A percentile compares a stretch with the other conserved stretches of the same genome.
Evolutionary conservation across 495 filamentous ascomycete genomes (phyloP).

Genomic region (Tuber brumale): DNA sequence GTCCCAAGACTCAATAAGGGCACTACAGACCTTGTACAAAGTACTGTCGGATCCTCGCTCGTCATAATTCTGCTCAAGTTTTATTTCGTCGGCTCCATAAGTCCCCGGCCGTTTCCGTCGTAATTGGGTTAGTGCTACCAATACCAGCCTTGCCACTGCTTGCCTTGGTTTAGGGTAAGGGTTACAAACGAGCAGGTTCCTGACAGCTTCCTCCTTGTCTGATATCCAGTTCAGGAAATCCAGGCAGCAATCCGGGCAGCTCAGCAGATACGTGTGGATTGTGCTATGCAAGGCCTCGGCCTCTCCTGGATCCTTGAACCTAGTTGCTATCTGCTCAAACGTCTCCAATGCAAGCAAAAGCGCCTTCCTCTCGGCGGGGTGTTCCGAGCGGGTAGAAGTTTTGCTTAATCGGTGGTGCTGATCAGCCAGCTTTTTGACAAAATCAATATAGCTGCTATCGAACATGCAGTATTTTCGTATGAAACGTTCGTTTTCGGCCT

Average conservation of each 20-base stretch:
- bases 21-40: constrained; percentile 53
- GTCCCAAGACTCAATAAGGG: constrained; percentile 51
- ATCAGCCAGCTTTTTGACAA: constrained; percentile 57
- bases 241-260: constrained; percentile 53
- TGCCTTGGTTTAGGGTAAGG: constrained; percentile 56
- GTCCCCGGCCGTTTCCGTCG: constrained; percentile 31
- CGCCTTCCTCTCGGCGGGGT: constrained; percentile 54
- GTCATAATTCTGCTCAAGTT: constrained; percentile 44
- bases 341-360: constrained; percentile 66
- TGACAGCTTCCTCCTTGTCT: constrained; percentile 52
- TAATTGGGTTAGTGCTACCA: constrained; percentile 51
- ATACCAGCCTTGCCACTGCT: constrained; percentile 52
- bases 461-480: constrained; percentile 75
- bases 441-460: constrained; percentile 63
- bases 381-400: constrained; percentile 47
- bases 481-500: constrained; percentile 63
- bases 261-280: constrained; percentile 51
- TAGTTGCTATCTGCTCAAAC: constrained; percentile 69
- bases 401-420: constrained; percentile 46
- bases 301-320: constrained; percentile 62
- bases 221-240: constrained; percentile 60
- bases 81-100: constrained; percentile 44
- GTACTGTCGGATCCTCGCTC: constrained; percentile 44
- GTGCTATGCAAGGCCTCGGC: constrained; percentile 54
- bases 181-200: constrained; percentile 63